These are phyloP conservation scores for Coleophoma crateriformis DNA, from an alignment of 2,329 filamentous ascomycete genomes.

Conservation along the genomic window DNA sequence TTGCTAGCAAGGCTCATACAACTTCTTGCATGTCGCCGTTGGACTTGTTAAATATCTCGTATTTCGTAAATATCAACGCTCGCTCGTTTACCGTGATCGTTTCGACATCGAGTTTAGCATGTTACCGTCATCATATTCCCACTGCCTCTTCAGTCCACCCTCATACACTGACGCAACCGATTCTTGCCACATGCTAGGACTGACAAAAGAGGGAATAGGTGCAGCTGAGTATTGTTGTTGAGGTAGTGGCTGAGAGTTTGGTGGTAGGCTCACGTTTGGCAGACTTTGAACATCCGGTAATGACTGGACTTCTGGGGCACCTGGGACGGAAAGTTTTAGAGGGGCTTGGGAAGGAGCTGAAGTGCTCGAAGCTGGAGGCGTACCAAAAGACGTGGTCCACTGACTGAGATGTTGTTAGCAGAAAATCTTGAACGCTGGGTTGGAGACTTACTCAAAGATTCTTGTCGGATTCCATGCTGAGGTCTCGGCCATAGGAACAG, in stretches of 20 bases:
- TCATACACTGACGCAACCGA: constrained; percentile 66
- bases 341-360: constrained; percentile 27
- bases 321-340: constrained; percentile 28
- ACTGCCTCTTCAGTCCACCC: constrained; percentile 55
- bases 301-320: constrained; percentile 42
- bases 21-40: too few species aligned
- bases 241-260: constrained; percentile 39
- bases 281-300: constrained; percentile 41
- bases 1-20: too few species aligned
- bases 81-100: constrained; percentile 16
- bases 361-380: constrained; percentile 22
- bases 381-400: constrained; percentile 85
- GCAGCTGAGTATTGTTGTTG: constrained; percentile 47
- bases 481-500: constrained; percentile 57
- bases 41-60: too few species aligned
- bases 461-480: constrained; percentile 77
- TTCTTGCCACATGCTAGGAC: constrained; percentile 69
- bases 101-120: constrained; percentile 15
- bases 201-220: constrained; percentile 55
- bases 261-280: constrained; percentile 38
- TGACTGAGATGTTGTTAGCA: constrained; percentile 49
- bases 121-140: constrained; percentile 38
- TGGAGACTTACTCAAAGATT: constrained; percentile 74
- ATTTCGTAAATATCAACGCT: not conserved
- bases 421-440: not conserved